Base-by-base conservation (phyloP, 495 filamentous ascomycete genomes). In the Lasiosphaeria ovina region DNA sequence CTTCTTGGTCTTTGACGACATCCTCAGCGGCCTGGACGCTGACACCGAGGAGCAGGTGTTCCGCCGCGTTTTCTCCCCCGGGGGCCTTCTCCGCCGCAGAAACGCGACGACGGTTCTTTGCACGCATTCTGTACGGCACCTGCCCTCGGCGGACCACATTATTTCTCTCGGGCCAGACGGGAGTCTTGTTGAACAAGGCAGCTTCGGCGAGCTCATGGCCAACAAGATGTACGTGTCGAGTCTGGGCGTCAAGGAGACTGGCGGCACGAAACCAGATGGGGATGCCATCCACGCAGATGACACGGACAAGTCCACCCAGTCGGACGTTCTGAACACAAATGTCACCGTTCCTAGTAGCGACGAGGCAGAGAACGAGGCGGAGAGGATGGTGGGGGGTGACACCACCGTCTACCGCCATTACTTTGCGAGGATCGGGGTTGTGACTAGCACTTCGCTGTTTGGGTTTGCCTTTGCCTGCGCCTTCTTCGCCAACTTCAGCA, bases 21-120 rank as follows among this genome's bases (percentile, higher is more conserved):
- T 84, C 6, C 76, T 90, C 33, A 88, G 82, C 59, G 85, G 84
- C 2, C 72, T 90, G 6, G 87, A 90, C 14, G 72, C 79, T 2
- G 76, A 79, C 16, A 89, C 87, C 0, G 85, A 87, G 62, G 77
- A 84, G 6, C 74, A 80, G 12, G 81, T 89, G 2, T 88, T 86
- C 59, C 75, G 81, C 32, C 74, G 74, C 35, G 66, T 89, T 3
- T 76, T 89, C 45, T 66, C 58, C 9, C 17, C 55, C 0, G 55
- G 58, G 11, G 70, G 70, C 2, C 49, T 69, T n/a, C 60, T 70
- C 60, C 62, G 71, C 50, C 56, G 51, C n/a, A 51, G 63, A 24
- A 53, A 62, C 3, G 59, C 64, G 1, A 70, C 69, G 3, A 63
- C 60, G 16, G 54, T 72, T 3, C 66, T 72, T 33, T 66, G 66